Percentiles rank a stretch among this genome's conserved stretches.
Conservation (phyloP, 2,329 filamentous ascomycete genomes). For the Epichloe baconii region DNA sequence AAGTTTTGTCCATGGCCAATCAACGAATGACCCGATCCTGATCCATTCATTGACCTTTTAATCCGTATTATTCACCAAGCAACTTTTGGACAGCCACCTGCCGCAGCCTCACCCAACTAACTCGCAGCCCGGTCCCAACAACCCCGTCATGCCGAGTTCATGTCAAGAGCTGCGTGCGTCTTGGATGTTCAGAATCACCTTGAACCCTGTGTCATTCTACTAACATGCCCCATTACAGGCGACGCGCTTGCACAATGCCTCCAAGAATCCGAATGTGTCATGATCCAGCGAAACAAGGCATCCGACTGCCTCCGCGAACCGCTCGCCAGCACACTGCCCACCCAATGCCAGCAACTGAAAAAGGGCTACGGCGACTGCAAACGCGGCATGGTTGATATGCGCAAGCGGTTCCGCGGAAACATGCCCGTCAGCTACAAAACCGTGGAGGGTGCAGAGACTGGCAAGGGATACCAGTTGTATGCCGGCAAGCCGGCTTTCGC, state of each 20-base stretch:
- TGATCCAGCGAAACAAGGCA: slow-evolving; percentile 77
- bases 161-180: slow-evolving; percentile 89
- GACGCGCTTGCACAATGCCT: slow-evolving; percentile 88
- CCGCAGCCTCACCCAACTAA: background rate
- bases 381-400: slow-evolving; percentile 94
- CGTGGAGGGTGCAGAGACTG: slow-evolving; percentile 41
- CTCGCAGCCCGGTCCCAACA: background rate
- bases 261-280: slow-evolving; percentile 91
- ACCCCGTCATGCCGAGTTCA: slow-evolving; percentile 65
- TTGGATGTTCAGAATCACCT: too few relatives aligned
- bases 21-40: too few relatives aligned
- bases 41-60: too few relatives aligned
- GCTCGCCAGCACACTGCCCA: slow-evolving; percentile 68
- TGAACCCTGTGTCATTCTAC: background rate
- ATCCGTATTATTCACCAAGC: background rate
- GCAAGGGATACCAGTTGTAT: slow-evolving; percentile 59
- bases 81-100: background rate
- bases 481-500: slow-evolving; percentile 61
- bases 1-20: too few relatives aligned
- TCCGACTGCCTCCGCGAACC: slow-evolving; percentile 80
- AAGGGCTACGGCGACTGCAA: slow-evolving; percentile 93
- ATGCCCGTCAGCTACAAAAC: slow-evolving; percentile 59
- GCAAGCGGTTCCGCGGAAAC: slow-evolving; percentile 93
- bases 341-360: slow-evolving; percentile 82
- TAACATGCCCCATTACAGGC: slow-evolving; percentile 38